Evolutionary conservation across 2,329 filamentous ascomycete genomes (phyloP).

Genomic region (Penicillium italicum): DNA sequence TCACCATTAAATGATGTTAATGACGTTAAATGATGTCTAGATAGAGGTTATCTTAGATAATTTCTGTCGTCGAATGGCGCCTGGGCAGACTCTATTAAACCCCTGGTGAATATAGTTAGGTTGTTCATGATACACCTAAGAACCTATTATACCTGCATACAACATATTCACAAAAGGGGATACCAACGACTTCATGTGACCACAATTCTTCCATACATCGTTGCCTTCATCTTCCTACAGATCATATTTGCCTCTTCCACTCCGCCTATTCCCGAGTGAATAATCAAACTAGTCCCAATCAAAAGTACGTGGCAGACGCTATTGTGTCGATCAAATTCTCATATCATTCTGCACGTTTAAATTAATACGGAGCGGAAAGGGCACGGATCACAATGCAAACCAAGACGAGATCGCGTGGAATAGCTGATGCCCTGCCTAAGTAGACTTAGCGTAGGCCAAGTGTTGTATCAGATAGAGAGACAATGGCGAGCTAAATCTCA

Average conservation of each 20-base stretch:
- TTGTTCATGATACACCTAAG: no score
- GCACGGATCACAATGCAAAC: slow-evolving; percentile 7
- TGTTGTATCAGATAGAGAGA: slow-evolving; percentile 20
- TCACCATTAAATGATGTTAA: background rate
- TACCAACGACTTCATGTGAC: background rate
- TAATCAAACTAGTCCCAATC: slow-evolving; percentile 8
- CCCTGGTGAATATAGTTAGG: background rate
- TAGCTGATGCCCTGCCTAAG: background rate
- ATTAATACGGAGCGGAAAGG: slow-evolving; percentile 4
- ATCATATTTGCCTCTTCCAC: background rate
- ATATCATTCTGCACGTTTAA: slow-evolving; percentile 7
- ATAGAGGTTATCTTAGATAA: background rate
- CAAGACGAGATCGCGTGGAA: slow-evolving; percentile 2
- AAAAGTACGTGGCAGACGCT: slow-evolving; percentile 14
- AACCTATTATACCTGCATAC: background rate
- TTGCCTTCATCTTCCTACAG: background rate
- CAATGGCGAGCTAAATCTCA: slow-evolving; percentile 12
- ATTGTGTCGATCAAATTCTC: slow-evolving; percentile 11
- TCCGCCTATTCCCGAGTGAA: background rate
- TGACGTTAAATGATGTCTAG: background rate
- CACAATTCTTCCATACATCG: background rate
- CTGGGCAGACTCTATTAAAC: background rate
- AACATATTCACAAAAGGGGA: background rate
- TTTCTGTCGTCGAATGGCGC: background rate
- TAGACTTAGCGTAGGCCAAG: background rate